Percentiles rank a stretch among this genome's conserved stretches.
phyloP scores from a whole-genome alignment of 331 rosid genomes.

The Stylosanthes scabra region DNA sequence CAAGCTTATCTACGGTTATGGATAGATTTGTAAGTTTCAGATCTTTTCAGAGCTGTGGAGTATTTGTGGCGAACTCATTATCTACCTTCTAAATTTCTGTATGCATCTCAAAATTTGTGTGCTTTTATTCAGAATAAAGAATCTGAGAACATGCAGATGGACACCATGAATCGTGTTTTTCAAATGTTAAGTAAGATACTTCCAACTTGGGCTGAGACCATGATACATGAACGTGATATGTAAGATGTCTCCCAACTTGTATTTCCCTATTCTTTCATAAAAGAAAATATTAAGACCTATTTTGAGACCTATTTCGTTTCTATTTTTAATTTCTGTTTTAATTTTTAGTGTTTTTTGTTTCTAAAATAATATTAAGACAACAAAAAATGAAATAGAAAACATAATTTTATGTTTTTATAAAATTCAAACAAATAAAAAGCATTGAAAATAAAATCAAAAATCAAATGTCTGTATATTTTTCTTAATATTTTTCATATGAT shows the following conservation, averaged over 20 bases:
- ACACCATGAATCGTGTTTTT: conserved; percentile 65
- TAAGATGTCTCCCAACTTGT: too few species aligned
- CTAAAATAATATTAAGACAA: too few species aligned
- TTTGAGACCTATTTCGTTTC: too few species aligned
- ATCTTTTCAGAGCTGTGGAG: too few species aligned
- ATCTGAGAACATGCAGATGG: conserved; percentile 87
- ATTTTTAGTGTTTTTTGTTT: too few species aligned
- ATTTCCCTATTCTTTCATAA: background rate
- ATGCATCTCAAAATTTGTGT: conserved; percentile 36
- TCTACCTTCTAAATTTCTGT: conserved; percentile 1
- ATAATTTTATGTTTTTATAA: too few species aligned
- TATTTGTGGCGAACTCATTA: conserved; percentile 21
- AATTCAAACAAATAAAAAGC: too few species aligned
- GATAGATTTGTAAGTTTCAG: conserved; percentile 54
- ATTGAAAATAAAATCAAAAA: too few species aligned
- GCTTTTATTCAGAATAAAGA: conserved; percentile 77
- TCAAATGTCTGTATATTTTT: background rate
- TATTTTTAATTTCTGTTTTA: too few species aligned
- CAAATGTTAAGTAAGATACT: conserved; percentile 88
- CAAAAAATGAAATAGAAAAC: too few species aligned
- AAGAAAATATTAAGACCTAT: too few species aligned
- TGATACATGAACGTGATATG: conserved; percentile 87
- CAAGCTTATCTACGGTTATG: too few species aligned
- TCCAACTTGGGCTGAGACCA: conserved; percentile 94
- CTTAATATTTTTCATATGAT: background rate